Conservation (phyloP, 805 yeast genomes). For the Saccharomycopsis sp. region DNA sequence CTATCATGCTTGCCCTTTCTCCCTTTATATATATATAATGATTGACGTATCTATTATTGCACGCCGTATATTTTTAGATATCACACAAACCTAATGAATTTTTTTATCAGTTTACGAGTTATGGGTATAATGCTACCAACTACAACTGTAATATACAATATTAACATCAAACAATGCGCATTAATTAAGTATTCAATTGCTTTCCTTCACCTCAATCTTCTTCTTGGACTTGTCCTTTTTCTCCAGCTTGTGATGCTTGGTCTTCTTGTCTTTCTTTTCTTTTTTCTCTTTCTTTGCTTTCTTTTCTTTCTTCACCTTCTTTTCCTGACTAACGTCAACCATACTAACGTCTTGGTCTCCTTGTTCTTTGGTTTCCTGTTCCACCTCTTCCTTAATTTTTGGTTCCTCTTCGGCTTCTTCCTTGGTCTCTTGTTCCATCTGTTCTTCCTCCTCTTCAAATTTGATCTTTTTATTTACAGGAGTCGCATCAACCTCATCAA, state of each 20-base stretch:
- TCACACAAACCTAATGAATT: background rate
- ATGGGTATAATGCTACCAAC: background rate
- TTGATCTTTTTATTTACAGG: slow-evolving; percentile 28
- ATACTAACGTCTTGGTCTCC: background rate
- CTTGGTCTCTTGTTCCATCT: slow-evolving; percentile 12
- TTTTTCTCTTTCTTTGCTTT: slow-evolving; percentile 2
- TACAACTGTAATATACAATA: background rate
- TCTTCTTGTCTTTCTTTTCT: slow-evolving; percentile 7
- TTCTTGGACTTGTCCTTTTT: background rate
- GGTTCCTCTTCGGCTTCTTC: slow-evolving; percentile 25
- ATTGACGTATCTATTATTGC: background rate
- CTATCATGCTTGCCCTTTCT: too few species aligned
- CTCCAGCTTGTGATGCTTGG: slow-evolving; percentile 12
- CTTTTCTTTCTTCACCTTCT: background rate
- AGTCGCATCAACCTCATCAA: slow-evolving; percentile 28
- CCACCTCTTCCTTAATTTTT: slow-evolving; percentile 16
- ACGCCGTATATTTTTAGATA: background rate
- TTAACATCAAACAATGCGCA: background rate
- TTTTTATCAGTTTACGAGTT: background rate
- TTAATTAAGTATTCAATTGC: too few species aligned
- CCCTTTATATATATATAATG: background rate
- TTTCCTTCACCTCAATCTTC: background rate
- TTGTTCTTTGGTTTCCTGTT: slow-evolving; percentile 10
- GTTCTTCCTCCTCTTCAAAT: slow-evolving; percentile 25
- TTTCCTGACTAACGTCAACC: background rate